Evolutionary conservation across 805 yeast genomes (phyloP).

Genomic region (Pichia phayaonensis): DNA sequence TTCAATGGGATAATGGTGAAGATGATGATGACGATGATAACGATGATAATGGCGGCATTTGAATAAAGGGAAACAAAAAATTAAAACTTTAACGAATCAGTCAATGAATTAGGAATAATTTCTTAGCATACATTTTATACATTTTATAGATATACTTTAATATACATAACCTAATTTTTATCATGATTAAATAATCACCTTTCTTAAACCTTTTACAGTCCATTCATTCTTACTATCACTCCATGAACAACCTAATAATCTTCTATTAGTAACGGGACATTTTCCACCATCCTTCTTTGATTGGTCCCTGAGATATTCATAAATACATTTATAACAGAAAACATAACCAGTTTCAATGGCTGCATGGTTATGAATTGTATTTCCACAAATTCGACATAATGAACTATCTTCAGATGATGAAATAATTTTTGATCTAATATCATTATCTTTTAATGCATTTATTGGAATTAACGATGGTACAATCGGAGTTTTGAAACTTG

Average conservation of each 20-base stretch:
- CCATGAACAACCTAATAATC: constrained; percentile 63
- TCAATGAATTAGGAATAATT: background rate
- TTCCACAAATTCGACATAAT: constrained; percentile 63
- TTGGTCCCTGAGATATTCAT: constrained; percentile 47
- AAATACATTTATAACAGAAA: constrained; percentile 82
- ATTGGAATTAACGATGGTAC: constrained; percentile 6
- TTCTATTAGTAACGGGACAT: constrained; percentile 78
- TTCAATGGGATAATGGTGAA: constrained; percentile 80
- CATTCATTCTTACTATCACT: constrained; percentile 51
- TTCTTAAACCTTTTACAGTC: constrained; percentile 68
- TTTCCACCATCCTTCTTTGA: constrained; percentile 48
- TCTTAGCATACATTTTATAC: background rate
- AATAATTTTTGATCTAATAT: constrained; percentile 13
- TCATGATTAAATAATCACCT: constrained; percentile 47
- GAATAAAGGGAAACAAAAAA: no score
- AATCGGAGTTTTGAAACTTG: constrained; percentile 7
- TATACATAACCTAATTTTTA: background rate
- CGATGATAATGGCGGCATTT: constrained; percentile 10
- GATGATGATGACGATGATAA: constrained; percentile 31
- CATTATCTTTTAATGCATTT: constrained; percentile 1
- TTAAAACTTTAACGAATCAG: background rate
- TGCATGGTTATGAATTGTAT: constrained; percentile 67
- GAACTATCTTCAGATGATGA: constrained; percentile 22
- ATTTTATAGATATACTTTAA: background rate
- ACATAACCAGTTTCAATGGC: constrained; percentile 88